Evolutionary conservation across 441 rosid species (phyloP), one percentile per base, ranked within the genome.

Genomic region (Syzygium malaccense): DNA sequence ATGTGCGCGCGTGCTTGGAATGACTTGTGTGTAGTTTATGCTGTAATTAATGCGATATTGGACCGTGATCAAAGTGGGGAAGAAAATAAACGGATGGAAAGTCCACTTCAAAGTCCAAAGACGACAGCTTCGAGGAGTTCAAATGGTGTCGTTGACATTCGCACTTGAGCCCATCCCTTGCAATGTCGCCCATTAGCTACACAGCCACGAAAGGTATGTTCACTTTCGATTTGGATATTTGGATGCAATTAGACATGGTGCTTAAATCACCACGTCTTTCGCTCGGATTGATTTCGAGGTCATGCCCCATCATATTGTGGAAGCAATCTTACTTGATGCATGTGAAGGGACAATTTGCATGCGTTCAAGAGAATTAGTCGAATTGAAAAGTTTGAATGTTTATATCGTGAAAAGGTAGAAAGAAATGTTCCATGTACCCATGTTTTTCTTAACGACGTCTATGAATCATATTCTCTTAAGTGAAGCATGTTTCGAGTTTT

Each of bases 31-130:
- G 1, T 23, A 71, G 9, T 48, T 75, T 1, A 1, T 23, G 28
- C 12, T 0, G 25, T 5, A 75, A 75, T 25, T 3, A 41, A 12
- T 75, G 83, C 51, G 14, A 23, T 25, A 13, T 7, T 23, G 0
- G 83, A 37, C 49, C 15, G 1, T 1, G 49, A 71, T 28, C 80
- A 20, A 37, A 71, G 49, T 0, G 51, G n/a, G 17, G n/a, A 71
- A 37, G 0, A 23, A 4, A 23, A 75, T 0, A 25, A 75, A 23
- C 6, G 3, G n/a, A 3, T 0, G 83, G n/a, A 75, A 23, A 7
- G 83, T 41, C 51, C 83, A 3, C n/a, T 12, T 75, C 2, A 0
- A 13, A 37, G 51, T 75, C 83, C n/a, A 75, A 23, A 41, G 18
- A 23, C 18, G 83, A 41, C 83, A 23, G 83, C 51, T 41, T 41